phyloP scores from a whole-genome alignment of 306 rosid genomes.

The Ceratonia siliqua region DNA sequence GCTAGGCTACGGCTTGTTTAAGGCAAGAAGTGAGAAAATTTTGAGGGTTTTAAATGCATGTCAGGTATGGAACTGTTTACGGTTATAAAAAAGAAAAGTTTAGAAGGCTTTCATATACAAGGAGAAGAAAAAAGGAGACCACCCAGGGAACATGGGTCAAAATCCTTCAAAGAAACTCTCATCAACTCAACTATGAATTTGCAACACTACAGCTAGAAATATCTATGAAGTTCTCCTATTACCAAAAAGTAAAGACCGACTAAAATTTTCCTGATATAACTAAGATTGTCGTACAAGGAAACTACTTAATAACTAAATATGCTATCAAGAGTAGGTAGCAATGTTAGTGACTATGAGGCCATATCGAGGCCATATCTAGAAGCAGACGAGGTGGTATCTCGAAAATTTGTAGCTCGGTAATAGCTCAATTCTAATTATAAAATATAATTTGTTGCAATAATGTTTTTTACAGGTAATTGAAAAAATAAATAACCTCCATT shows the following conservation, averaged over 20 bases:
- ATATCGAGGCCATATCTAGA: constrained; percentile 23
- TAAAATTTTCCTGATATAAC: background rate
- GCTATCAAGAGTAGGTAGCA: background rate
- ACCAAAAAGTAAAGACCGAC: background rate
- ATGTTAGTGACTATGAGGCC: background rate
- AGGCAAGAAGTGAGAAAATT: background rate
- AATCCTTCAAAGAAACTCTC: background rate
- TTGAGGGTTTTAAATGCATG: background rate
- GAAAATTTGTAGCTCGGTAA: background rate
- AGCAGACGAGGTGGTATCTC: background rate
- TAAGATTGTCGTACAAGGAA: background rate
- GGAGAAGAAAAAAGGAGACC: background rate
- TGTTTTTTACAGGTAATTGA: background rate
- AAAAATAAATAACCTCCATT: constrained; percentile 11
- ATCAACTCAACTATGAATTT: background rate
- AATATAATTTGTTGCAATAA: background rate
- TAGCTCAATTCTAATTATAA: constrained; percentile 4
- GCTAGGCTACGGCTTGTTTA: background rate
- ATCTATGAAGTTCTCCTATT: background rate
- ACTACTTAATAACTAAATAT: background rate
- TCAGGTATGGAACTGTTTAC: background rate
- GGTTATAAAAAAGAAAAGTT: background rate
- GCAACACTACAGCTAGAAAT: background rate
- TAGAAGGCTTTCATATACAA: background rate
- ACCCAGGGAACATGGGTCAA: background rate